Evolutionary conservation across 2,329 filamentous ascomycete genomes (phyloP), one percentile per base, ranked within the genome.

Genomic region (Alternaria brassicae): DNA sequence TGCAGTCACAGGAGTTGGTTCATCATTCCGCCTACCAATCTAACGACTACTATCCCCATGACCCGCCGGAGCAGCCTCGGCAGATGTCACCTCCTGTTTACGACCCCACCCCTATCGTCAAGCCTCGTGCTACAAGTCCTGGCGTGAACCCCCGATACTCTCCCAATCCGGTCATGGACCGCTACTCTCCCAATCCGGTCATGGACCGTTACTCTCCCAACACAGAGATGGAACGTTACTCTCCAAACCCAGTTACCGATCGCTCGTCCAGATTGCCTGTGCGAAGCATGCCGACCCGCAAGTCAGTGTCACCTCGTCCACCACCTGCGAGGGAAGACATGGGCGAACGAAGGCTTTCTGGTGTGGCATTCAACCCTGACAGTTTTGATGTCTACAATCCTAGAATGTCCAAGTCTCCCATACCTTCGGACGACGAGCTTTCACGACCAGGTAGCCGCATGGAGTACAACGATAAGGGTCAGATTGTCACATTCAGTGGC

Each of bases 401-500:
- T 1, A 69, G 66, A 68, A 74, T 67, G 64, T 79, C 72, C 9
- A 69, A 66, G 30, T 68, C 68, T 8, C 61, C 66, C 3, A 60
- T 57, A n/a, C 69, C 67, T 21, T 61, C 59, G 1, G 72, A 73
- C 21, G 65, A 70, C 6, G 71, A 75, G 21, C 41, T 21, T 3
- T 70, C 75, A 39, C 68, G 70, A 2, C 71, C 71, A 3, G 67
- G 71, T 2, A 75, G 71, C 48, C 68, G 69, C 50, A 80, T 83
- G 63, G 86, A 77, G 40, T 67, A 74, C 62, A 77, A 88, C 53
- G 79, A 82, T 0, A 83, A 85, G 51, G 88, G 86, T 8, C 91
- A 91, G 70, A 92, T 93, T 61, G 88, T 93, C 53, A 90, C 87
- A 1, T 84, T 90, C 63, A 90, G 92, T 72, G 91, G 91, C 6